phyloP scores from a whole-genome alignment of 2,329 filamentous ascomycete species.

The Phyllosticta citrichinensis region DNA sequence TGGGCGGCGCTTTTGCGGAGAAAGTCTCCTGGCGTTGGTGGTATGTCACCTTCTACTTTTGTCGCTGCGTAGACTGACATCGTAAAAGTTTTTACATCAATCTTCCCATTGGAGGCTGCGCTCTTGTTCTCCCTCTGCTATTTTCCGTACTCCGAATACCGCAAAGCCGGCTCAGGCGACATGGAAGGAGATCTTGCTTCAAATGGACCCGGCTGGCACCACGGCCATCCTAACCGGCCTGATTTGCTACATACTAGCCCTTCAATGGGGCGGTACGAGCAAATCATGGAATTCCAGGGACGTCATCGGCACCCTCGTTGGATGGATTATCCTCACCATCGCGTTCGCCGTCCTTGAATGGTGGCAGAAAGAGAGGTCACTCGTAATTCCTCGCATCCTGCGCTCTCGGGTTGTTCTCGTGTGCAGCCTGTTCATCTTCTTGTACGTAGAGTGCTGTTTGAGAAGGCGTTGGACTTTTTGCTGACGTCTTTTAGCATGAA shows the following conservation, averaged over 20 bases:
- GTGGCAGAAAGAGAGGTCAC: slow-evolving; percentile 19
- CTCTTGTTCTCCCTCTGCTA: slow-evolving; percentile 16
- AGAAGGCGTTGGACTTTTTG: too few relatives aligned
- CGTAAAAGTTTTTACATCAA: slow-evolving; percentile 24
- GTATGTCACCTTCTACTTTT: background rate
- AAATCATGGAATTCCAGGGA: slow-evolving; percentile 13
- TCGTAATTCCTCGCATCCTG: slow-evolving; percentile 17
- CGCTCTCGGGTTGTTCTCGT: background rate
- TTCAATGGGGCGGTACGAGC: slow-evolving; percentile 26
- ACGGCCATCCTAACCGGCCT: slow-evolving; percentile 24
- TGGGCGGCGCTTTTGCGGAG: slow-evolving; percentile 13
- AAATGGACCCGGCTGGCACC: slow-evolving; percentile 22
- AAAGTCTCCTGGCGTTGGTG: slow-evolving; percentile 12
- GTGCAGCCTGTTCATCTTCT: too few relatives aligned
- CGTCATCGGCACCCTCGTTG: slow-evolving; percentile 14
- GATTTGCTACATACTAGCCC: slow-evolving; percentile 23
- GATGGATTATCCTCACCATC: background rate
- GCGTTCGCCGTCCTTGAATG: slow-evolving; percentile 18
- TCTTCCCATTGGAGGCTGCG: slow-evolving; percentile 10
- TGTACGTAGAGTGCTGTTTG: too few relatives aligned
- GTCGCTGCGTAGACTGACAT: background rate
- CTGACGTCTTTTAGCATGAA: slow-evolving; percentile 18
- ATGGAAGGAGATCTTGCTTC: slow-evolving; percentile 1
- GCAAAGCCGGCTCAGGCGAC: background rate
- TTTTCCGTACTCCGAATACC: slow-evolving; percentile 15